phyloP scores from a whole-genome alignment of 148 eudicot genomes.

The Arctostaphylos glauca region DNA sequence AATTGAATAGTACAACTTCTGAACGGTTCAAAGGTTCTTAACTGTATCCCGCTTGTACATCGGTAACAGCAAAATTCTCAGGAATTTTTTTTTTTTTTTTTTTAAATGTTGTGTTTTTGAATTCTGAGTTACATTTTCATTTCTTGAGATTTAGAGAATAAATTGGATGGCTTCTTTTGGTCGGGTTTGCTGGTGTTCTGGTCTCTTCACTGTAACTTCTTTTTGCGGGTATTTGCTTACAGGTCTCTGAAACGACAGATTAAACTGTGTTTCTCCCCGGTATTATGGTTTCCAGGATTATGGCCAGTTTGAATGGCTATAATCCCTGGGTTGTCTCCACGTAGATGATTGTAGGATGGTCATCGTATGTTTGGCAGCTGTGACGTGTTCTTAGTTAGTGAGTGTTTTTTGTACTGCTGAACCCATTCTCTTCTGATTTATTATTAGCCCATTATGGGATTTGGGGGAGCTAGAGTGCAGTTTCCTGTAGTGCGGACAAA shows the following conservation, averaged over 20 bases:
- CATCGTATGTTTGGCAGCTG: background rate
- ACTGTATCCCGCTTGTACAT: background rate
- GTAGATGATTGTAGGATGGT: background rate
- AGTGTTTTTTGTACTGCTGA: background rate
- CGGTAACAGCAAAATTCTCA: background rate
- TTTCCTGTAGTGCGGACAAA: too few relatives aligned
- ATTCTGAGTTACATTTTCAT: background rate
- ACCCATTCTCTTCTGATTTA: background rate
- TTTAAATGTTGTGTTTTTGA: background rate
- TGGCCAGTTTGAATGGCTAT: background rate
- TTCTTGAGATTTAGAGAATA: constrained; percentile 5
- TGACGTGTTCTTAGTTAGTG: background rate
- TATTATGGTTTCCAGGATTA: constrained; percentile 2
- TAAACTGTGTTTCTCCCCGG: background rate
- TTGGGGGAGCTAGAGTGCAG: too few relatives aligned
- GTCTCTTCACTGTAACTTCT: background rate
- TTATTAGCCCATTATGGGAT: too few relatives aligned
- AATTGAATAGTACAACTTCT: background rate
- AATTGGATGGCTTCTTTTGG: background rate
- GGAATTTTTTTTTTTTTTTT: too few relatives aligned
- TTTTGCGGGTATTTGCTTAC: background rate
- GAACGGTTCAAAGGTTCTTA: background rate
- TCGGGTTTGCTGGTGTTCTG: background rate
- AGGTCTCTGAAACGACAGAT: constrained; percentile 5
- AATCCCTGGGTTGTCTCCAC: background rate